These are phyloP conservation scores for Globisporangium okanoganense DNA, from an alignment of 352 stramenopile genomes.

Conservation along the genomic window DNA sequence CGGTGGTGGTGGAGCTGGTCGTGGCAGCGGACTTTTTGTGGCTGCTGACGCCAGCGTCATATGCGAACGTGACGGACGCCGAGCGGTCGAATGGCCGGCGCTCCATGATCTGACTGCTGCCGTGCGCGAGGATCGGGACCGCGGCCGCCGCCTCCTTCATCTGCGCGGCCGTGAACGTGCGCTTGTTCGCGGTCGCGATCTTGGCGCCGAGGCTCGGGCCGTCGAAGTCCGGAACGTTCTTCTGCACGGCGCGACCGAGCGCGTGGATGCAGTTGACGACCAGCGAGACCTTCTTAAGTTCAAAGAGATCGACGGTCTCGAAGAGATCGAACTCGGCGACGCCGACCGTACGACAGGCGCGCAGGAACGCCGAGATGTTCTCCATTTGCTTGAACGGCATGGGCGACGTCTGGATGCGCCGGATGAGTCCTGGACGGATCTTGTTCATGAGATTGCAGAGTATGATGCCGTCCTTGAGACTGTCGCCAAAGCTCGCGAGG, in stretches of 20 bases:
- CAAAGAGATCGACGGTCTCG: conserved; percentile 87
- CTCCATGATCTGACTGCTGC: conserved; percentile 61
- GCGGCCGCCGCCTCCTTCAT: conserved; percentile 51
- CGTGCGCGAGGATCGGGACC: conserved; percentile 55
- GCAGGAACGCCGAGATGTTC: conserved; percentile 85
- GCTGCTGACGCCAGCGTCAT: conserved; percentile 40
- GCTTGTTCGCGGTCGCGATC: conserved; percentile 63
- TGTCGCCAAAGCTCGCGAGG: conserved; percentile 60
- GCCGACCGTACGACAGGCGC: conserved; percentile 71
- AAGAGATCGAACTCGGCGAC: conserved; percentile 89
- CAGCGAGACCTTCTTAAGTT: conserved; percentile 83
- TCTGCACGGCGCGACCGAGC: conserved; percentile 68
- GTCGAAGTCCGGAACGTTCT: conserved; percentile 66
- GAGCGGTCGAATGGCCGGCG: conserved; percentile 62
- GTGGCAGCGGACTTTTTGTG: conserved; percentile 7
- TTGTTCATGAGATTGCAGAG: conserved; percentile 77
- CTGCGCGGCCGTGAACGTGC: conserved; percentile 61
- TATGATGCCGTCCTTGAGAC: conserved; percentile 75
- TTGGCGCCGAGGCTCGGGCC: conserved; percentile 72
- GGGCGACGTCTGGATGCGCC: conserved; percentile 54
- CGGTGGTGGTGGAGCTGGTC: too few relatives aligned
- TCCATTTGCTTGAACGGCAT: conserved; percentile 92
- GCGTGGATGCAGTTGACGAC: conserved; percentile 86
- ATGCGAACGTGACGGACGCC: conserved; percentile 62
- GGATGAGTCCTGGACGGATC: conserved; percentile 55